Evolutionary conservation across 306 rosid species (phyloP), one percentile per base, ranked within the genome.

Genomic region (Astragalus glycyphyllos): DNA sequence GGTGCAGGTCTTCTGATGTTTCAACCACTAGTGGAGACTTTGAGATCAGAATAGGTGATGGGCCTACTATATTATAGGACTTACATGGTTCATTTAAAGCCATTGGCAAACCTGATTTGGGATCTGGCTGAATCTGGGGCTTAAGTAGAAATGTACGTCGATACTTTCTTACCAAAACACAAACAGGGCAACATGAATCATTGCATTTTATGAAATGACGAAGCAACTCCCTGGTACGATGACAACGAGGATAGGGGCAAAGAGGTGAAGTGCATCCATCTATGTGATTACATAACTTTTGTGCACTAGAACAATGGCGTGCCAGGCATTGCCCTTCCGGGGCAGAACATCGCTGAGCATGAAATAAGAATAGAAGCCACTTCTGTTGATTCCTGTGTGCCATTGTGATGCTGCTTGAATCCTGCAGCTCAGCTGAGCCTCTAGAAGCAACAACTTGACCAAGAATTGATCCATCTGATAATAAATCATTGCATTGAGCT

Each of bases 361-460:
- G 99, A 50, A 84, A 77, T 59, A 95, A 75, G 82, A 95, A 95
- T 75, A 95, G 74, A 81, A 95, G 96, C 99, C 99, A 95, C 74
- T 78, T 87, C 72, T 86, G 97, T 73, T 95, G 99, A 81, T 89
- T 87, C 73, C 73, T 65, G 63, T 78, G 89, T 12, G 79, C 84
- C 16, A 40, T 79, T 12, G 46, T 45, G 55, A 53, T 67, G 76
- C 34, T 67, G 7, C 58, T 55, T 6, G 80, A 38, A 74, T 84
- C 89, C 42, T 65, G 75, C 51, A 72, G 77, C 77, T 79, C 85
- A 65, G 85, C 34, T 44, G 80, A 69, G 57, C 75, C 83, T 78
- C 84, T 82, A 57, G 86, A 57, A 17, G 74, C 68, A 74, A 71
- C 89, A 73, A 80, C 65, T 83, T 82, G 97, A 74, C 90, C 79